Base-by-base conservation (phyloP, 2,329 filamentous ascomycete species). In the Chrysoporthe cubensis region DNA sequence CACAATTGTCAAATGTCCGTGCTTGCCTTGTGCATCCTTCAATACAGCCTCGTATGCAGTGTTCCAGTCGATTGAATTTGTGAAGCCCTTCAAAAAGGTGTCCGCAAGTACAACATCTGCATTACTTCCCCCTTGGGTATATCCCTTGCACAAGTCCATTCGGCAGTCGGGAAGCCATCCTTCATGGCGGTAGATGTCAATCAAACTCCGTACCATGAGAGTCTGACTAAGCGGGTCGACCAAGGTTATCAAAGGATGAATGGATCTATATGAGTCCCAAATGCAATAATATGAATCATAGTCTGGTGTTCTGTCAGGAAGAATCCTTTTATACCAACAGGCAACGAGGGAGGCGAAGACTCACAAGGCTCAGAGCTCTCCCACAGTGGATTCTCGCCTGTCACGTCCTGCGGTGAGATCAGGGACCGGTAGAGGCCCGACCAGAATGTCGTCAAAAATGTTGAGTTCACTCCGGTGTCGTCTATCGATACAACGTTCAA, bases 81-180 rank as follows among this genome's bases (percentile, higher is more conserved):
- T 80, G 14, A 91, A 81, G 18, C 87, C 88, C 75, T 92, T 92
- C 2, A 69, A 61, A 68, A 84, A 91, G 0, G 87, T 85, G 73
- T 92, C 90, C 0, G 83, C 86, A 1, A 92, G 79, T 0, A 92
- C 82, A 1, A 89, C 83, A 72, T 92, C 90, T 14, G 89, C 88
- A 67, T 92, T 91, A 0, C 88, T 91, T 0, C 90, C 90, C 4
- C 90, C 89, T 76, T 90, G 83, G 80, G 72, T 92, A 91, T 4
- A 86, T 89, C 68, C 91, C 74, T 90, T 91, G 75, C 87, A 91
- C 1, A 93, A 82, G n/a, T 85, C 88, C 90, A 93, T 93, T 46
- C 90, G 86, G 71, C 90, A 93, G 74, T 94, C 91, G 0, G 91
- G 91, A 5, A 94, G 79, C 80, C 88, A 92, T 0, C 91, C 91